Evolutionary conservation across 139 green algal genomes (phyloP).

Genomic region (Dunaliella sp.): DNA sequence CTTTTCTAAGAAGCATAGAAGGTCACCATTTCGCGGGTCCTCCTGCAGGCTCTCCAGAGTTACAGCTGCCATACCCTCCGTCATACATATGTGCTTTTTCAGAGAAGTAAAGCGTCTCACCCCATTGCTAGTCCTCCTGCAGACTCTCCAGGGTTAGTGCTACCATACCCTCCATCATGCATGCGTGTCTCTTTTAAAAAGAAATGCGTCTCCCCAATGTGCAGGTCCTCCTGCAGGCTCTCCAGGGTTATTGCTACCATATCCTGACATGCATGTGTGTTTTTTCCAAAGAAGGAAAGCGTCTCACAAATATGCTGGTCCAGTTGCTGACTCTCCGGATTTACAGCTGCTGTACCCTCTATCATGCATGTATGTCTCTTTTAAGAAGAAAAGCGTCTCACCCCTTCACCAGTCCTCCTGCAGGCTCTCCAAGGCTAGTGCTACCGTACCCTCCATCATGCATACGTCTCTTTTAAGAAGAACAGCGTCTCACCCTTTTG

Average conservation of each 20-base stretch:
- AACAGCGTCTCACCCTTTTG: too few relatives aligned
- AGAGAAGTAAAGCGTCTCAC: too few relatives aligned
- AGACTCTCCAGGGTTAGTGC: not conserved
- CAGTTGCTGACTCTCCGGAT: too few relatives aligned
- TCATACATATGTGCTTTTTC: not conserved
- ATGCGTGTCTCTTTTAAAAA: too few relatives aligned
- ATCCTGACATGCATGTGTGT: not conserved
- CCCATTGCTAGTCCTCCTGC: slow-evolving; percentile 6
- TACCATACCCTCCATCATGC: not conserved
- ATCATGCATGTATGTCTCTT: not conserved
- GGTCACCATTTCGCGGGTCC: not conserved
- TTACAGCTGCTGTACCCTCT: not conserved
- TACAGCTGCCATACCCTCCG: not conserved
- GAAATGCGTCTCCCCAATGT: too few relatives aligned
- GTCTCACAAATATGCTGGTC: not conserved
- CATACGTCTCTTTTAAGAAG: not conserved
- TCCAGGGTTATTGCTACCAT: not conserved
- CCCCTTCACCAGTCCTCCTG: not conserved
- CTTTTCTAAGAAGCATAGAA: too few relatives aligned
- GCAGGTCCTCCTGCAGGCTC: not conserved
- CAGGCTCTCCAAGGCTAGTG: not conserved
- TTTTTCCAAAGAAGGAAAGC: too few relatives aligned
- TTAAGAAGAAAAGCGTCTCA: too few relatives aligned
- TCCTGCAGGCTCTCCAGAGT: not conserved
- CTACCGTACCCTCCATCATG: not conserved